These are phyloP conservation scores for Trametes hirsuta DNA, from an alignment of 1,284 basidiomycete species.

Conservation along the genomic window DNA sequence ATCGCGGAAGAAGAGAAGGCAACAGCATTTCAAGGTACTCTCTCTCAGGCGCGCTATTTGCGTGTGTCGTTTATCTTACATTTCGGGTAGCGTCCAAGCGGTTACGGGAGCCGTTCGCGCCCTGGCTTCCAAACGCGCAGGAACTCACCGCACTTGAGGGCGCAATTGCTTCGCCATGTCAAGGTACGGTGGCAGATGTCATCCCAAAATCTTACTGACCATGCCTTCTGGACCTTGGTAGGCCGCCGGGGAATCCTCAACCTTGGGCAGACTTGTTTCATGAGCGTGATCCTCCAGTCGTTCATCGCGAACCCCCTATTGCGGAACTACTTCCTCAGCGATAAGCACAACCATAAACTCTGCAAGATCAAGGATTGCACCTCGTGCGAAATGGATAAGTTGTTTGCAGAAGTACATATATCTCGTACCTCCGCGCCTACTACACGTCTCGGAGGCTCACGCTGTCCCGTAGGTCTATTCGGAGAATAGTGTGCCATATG, in stretches of 20 bases:
- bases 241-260: constrained; percentile 89
- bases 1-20: constrained; percentile 54
- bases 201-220: background rate
- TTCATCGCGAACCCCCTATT: constrained; percentile 92
- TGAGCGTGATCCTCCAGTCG: constrained; percentile 93
- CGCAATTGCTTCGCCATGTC: constrained; percentile 55
- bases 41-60: background rate
- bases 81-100: constrained; percentile 41
- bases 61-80: background rate
- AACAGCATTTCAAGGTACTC: constrained; percentile 49
- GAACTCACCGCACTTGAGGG: constrained; percentile 43
- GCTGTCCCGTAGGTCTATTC: constrained; percentile 65
- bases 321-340: constrained; percentile 88
- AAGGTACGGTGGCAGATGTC: constrained; percentile 45
- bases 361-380: constrained; percentile 82
- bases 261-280: constrained; percentile 93
- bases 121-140: constrained; percentile 45
- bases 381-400: constrained; percentile 93
- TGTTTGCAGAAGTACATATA: constrained; percentile 77
- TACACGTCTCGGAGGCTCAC: constrained; percentile 6
- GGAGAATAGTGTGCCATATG: constrained; percentile 70
- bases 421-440: background rate
- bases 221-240: constrained; percentile 31
- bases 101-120: constrained; percentile 45
- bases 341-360: constrained; percentile 75